phyloP scores from a whole-genome alignment of 805 yeast genomes.

The Candida alai region DNA sequence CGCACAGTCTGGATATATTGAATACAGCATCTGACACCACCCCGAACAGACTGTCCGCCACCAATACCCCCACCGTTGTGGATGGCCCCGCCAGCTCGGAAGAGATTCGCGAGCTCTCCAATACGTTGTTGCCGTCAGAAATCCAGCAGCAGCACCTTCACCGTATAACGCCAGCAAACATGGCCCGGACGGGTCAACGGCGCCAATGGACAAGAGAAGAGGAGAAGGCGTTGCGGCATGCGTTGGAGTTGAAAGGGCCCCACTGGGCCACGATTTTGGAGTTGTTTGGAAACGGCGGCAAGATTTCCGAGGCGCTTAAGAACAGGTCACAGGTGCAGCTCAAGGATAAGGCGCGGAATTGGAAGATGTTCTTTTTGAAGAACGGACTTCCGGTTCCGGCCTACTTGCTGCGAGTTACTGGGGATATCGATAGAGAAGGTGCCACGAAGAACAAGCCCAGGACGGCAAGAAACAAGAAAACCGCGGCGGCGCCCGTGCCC shows the following conservation, averaged over 20 bases:
- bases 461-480: constrained; percentile 24
- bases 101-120: constrained; percentile 26
- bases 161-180: constrained; percentile 28
- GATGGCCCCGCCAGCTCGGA: constrained; percentile 9
- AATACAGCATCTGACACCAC: background rate
- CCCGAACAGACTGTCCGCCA: constrained; percentile 3
- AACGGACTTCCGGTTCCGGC: constrained; percentile 74
- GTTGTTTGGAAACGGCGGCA: constrained; percentile 92
- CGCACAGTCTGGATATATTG: constrained; percentile 21
- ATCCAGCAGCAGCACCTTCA: constrained; percentile 42
- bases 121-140: constrained; percentile 39
- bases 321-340: constrained; percentile 88
- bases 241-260: constrained; percentile 81
- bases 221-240: constrained; percentile 78
- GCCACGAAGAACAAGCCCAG: constrained; percentile 25
- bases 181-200: constrained; percentile 34
- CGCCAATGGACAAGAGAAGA: constrained; percentile 87
- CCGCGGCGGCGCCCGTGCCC: constrained; percentile 41
- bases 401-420: constrained; percentile 80
- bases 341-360: constrained; percentile 94
- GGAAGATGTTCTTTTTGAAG: constrained; percentile 84
- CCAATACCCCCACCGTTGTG: constrained; percentile 1
- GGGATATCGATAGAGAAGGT: constrained; percentile 64
- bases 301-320: constrained; percentile 74
- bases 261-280: constrained; percentile 91